Evolutionary conservation across 139 green algal genomes (phyloP), one percentile per base, ranked within the genome.

Genomic region (Chlamydomonas asymmetrica): DNA sequence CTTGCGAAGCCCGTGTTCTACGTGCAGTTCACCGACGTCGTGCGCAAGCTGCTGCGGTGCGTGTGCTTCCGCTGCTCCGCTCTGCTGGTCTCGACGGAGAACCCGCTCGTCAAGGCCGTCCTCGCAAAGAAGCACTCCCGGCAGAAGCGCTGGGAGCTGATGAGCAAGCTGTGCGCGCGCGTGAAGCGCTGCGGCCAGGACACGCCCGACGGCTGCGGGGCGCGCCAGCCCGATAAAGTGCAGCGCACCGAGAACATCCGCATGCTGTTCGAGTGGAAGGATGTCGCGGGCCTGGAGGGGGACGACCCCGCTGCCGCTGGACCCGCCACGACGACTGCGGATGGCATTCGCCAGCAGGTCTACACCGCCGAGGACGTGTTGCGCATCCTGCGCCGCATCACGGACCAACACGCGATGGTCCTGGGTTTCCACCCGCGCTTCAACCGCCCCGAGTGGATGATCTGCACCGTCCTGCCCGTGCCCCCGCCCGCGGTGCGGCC

Each of bases 1-100:
- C 87, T 99, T 45, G 93, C 92, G 29, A 40, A 94, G 74, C 96
- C 96, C 18, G 88, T 98, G 78, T 98, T 91, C 75, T 94, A 99
- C 81, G 80, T 93, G 37, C 92, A 94, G 45, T 99, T 98, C 85
- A 84, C 98, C 23, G 92, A 93, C 41, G 95, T 88, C 0, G 90
- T 99, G 9, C 71, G 97, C 18, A 91, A 88, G 2, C 80, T 97
- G 35, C 76, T 99, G 72, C 88, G 95, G 29, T 98, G 94, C 83
- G 94, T 99, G 38, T 91, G 89, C 68, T 97, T 88, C 80, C 88
- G 93, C 81, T 95, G 81, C 79, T 96, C 88, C 48, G 91, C 89
- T 74, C 66, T 99, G 5, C 76, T 97, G 35, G 32, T 97, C 2
- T 73, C 92, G 56, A 74, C 83, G 87, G 29, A 45, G 2, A 32